Evolutionary conservation across 352 stramenopile species (phyloP), one percentile per base, ranked within the genome.

Genomic region (Phytophthora fragariae): DNA sequence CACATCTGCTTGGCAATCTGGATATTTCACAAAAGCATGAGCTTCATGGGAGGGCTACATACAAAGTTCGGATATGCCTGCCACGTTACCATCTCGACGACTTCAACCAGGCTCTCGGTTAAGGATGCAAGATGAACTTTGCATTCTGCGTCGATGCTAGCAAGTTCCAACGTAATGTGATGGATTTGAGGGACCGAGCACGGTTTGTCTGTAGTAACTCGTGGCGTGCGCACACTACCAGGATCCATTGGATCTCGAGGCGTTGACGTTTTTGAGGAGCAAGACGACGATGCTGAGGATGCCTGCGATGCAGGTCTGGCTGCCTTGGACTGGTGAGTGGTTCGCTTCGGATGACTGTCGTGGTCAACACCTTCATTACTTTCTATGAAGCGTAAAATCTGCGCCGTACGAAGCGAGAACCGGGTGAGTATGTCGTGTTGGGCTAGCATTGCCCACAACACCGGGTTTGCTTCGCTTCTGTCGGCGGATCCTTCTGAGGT

Each of bases 151-250:
- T 79, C 68, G 41, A 83, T 53, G 6, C 82, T 70, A 35, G 83
- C 78, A 49, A 90, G 80, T 57, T 91, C 85, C 17, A 82, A 33
- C 41, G 82, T 82, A 65, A 92, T 88, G n/a, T 80, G 79, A 50
- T 79, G 70, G 53, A 91, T 65, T 61, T 92, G 83, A 12, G 82
- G 82, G 19, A 90, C 71, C 1, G 33, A 15, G 17, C 14, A 11
- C 9, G 15, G 39, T 47, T 64, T 19, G 15, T 39, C 39, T 65
- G 35, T 46, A 44, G 27, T 33, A 49, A 58, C 10, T 61, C 59
- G 66, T 17, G 60, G 55, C 0, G 60, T 75, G 39, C n/a, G 46
- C n/a, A 50, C n/a, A 14, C 7, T 39, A 10, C n/a, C 37, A 15
- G 37, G 24, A 1, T 62, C 58, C n/a, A 56, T 24, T 29, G 59